These are phyloP conservation scores for Ophiosphaerella herpotricha DNA, from an alignment of 2,329 filamentous ascomycete species.

Conservation along the genomic window DNA sequence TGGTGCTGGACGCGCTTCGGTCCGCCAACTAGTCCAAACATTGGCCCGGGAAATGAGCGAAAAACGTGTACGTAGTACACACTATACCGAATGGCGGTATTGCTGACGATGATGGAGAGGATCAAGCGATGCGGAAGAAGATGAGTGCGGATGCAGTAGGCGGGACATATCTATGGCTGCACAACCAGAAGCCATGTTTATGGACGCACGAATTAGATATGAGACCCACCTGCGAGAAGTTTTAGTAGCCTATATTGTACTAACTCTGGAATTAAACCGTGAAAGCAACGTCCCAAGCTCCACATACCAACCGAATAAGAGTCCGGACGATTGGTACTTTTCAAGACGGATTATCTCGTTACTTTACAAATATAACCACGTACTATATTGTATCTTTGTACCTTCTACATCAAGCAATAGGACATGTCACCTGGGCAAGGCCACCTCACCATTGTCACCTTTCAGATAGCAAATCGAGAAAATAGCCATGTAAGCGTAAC, in stretches of 20 bases:
- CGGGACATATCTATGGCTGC: conserved; percentile 59
- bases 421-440: too few species aligned
- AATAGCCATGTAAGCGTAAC: too few species aligned
- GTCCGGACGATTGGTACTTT: too few species aligned
- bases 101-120: conserved; percentile 56
- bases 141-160: conserved; percentile 64
- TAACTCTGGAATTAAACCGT: too few species aligned
- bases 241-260: conserved; percentile 29
- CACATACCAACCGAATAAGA: too few species aligned
- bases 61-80: conserved; percentile 63
- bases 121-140: conserved; percentile 56
- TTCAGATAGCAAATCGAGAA: too few species aligned
- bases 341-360: too few species aligned
- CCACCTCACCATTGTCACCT: too few species aligned
- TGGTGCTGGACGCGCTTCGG: conserved; percentile 57
- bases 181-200: conserved; percentile 54
- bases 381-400: too few species aligned
- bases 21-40: conserved; percentile 60
- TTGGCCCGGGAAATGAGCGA: conserved; percentile 61
- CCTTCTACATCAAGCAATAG: too few species aligned
- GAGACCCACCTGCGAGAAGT: conserved; percentile 56
- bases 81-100: conserved; percentile 62
- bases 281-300: too few species aligned
- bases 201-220: conserved; percentile 61
- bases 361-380: too few species aligned